Percentiles rank a stretch among this genome's conserved stretches.
Evolutionary conservation across 768 basidiomycete species (phyloP).

Genomic region (Rossbeevera mucosa): DNA sequence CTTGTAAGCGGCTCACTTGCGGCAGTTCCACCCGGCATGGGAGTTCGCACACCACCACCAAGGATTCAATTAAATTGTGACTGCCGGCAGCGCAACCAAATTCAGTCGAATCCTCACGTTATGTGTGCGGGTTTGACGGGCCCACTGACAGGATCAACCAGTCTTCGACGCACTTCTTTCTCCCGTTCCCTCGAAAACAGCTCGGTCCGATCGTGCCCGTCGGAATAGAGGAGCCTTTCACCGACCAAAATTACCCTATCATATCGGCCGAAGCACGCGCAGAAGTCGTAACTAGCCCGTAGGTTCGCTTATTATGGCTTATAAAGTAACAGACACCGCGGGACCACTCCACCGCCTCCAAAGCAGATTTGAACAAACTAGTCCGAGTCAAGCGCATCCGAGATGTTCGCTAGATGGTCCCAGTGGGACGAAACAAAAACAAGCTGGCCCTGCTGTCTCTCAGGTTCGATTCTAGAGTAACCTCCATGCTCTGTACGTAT

Average conservation of each 20-base stretch:
- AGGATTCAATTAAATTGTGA: neutral
- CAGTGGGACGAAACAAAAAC: neutral
- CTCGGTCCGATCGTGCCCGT: neutral
- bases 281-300: neutral
- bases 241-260: neutral
- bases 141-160: neutral
- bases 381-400: neutral
- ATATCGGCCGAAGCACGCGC: neutral
- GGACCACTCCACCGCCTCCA: neutral
- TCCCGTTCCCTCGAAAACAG: neutral
- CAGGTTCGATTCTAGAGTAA: neutral
- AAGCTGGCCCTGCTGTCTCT: neutral
- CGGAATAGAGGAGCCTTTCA: neutral
- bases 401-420: neutral
- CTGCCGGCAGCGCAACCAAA: neutral
- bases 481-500: slow-evolving; percentile 4
- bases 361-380: neutral
- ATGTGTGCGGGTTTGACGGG: neutral
- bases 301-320: neutral
- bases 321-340: neutral
- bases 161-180: neutral
- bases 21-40: neutral
- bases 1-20: slow-evolving; percentile 3
- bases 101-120: neutral
- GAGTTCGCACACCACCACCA: neutral